Percentiles rank a stretch among this genome's conserved stretches.
Evolutionary conservation across 306 rosid species (phyloP).

Genomic region (Glycyrrhiza uralensis): DNA sequence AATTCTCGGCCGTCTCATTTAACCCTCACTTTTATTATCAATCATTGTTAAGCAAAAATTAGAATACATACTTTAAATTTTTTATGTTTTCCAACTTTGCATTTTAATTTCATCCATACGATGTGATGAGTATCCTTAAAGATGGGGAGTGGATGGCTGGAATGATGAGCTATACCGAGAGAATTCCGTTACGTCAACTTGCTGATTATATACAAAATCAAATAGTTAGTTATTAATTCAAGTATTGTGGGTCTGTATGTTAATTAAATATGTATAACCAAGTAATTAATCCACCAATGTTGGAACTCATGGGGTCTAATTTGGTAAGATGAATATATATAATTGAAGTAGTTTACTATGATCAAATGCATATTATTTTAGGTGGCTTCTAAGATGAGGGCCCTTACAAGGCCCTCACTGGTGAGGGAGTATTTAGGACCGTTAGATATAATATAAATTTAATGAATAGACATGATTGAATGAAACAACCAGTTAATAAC

Average conservation of each 20-base stretch:
- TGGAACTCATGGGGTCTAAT: conserved; percentile 17
- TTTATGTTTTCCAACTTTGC: background rate
- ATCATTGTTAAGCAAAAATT: background rate
- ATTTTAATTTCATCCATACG: background rate
- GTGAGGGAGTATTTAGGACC: too few species aligned
- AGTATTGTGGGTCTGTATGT: too few species aligned
- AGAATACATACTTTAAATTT: background rate
- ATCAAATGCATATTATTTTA: conserved; percentile 6
- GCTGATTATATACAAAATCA: too few species aligned
- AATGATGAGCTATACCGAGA: background rate
- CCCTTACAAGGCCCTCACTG: too few species aligned
- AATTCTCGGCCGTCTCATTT: background rate
- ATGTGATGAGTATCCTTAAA: background rate
- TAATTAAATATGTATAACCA: too few species aligned
- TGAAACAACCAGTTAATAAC: too few species aligned
- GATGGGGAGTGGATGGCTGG: background rate
- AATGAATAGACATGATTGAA: too few species aligned
- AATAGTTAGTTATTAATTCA: too few species aligned
- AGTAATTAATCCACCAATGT: background rate
- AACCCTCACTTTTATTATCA: too few species aligned
- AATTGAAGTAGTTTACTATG: conserved; percentile 5
- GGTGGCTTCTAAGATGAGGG: too few species aligned
- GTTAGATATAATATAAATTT: too few species aligned
- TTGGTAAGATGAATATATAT: background rate
- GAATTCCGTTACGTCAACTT: background rate